A percentile compares a stretch with the other conserved stretches of the same genome.
Evolutionary conservation across 2,329 filamentous ascomycete species (phyloP).

Genomic region (Colletotrichum lupini): DNA sequence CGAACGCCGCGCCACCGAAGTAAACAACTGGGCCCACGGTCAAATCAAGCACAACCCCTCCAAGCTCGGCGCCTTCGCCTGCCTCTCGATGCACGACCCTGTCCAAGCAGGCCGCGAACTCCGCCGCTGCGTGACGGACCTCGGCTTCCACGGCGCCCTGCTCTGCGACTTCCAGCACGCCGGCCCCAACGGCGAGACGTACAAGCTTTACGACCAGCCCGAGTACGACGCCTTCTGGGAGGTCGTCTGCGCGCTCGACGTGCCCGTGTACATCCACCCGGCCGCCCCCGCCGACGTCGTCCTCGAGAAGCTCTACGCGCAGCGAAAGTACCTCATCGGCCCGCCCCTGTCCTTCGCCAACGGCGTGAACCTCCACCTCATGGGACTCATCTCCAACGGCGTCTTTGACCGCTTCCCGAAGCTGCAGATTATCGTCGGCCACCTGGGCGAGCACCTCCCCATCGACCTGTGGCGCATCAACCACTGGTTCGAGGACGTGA

Average conservation of each 20-base stretch:
- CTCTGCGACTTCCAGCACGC: constrained; percentile 72
- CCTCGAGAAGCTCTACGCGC: constrained; percentile 67
- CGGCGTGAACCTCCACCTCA: constrained; percentile 66
- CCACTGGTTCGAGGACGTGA: constrained; percentile 66
- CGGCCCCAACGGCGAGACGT: constrained; percentile 66
- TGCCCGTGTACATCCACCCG: constrained; percentile 74
- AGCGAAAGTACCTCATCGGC: constrained; percentile 69
- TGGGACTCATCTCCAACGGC: constrained; percentile 62
- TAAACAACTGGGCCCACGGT: constrained; percentile 54
- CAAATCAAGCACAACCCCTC: constrained; percentile 51
- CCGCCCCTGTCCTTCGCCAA: constrained; percentile 69
- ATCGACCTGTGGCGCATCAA: constrained; percentile 62
- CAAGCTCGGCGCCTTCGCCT: constrained; percentile 60
- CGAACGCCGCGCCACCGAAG: constrained; percentile 52
- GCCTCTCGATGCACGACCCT: constrained; percentile 64
- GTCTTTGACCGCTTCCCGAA: constrained; percentile 61
- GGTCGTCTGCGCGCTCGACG: constrained; percentile 67
- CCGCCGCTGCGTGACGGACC: constrained; percentile 62
- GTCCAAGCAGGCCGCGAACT: constrained; percentile 61
- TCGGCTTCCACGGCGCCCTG: constrained; percentile 72
- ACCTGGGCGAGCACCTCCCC: constrained; percentile 61
- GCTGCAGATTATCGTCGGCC: constrained; percentile 58
- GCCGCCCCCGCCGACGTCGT: constrained; percentile 66
- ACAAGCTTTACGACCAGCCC: constrained; percentile 72
- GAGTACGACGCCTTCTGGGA: constrained; percentile 73